Evolutionary conservation across 208 protist genomes (phyloP), one percentile per base, ranked within the genome.

Genomic region (Angomonas ambiguus): DNA sequence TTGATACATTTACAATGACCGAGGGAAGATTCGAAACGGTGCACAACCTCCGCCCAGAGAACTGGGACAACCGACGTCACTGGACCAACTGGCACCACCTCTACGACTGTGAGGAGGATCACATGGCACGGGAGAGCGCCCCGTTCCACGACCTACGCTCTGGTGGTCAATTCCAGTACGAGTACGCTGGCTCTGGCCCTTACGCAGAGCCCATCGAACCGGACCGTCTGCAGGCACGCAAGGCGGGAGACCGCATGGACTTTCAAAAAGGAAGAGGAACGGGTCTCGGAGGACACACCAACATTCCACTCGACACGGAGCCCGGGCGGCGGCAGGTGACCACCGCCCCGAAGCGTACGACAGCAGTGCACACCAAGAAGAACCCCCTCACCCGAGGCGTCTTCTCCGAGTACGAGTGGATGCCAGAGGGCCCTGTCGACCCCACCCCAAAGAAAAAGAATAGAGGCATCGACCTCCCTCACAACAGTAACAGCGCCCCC

Each of bases 1-100:
- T n/a, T n/a, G n/a, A n/a, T n/a, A 25, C 49, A 25, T 16, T 0
- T 1, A 68, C 33, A 42, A 96, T 96, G 91, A 96, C 91, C 35
- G 87, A 96, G 51, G 91, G 91, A 8, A 85, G 91, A 38, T 82
- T 96, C 27, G 91, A 96, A 69, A 96, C 87, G 34, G 69, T 86
- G 56, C 84, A 94, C 74, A 96, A 96, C 72, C 80, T 94, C 33
- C 87, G 91, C 8, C 91, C 91, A 10, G 83, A 91, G 76, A 94
- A 94, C 76, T 96, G 87, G 86, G 91, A 96, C 76, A 81, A 82
- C 33, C 85, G 91, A 13, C 81, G 87, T 48, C 87, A 94, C 73
- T 96, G 91, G 91, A 91, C 91, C 20, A 93, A 96, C 76, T 94
- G 91, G 86, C 87, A 94, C 70, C 87, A 94, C 68, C 79, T 93